phyloP scores from a whole-genome alignment of 2,329 filamentous ascomycete genomes.

The Didymella glomerata region DNA sequence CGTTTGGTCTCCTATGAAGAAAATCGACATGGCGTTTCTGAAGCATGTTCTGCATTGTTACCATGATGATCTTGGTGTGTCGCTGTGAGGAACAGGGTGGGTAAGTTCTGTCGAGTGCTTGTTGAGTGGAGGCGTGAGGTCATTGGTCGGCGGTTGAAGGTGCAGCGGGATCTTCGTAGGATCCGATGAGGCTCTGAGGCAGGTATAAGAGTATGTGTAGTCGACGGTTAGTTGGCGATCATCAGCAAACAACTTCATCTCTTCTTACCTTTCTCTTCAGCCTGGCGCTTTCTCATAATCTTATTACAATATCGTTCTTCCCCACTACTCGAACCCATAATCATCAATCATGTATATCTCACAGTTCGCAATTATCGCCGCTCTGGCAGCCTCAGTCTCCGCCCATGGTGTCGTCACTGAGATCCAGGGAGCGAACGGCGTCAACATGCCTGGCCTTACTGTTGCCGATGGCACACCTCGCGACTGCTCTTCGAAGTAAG shows the following conservation, averaged over 20 bases:
- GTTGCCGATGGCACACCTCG: constrained; percentile 73
- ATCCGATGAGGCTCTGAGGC: constrained; percentile 4
- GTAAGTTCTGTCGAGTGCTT: constrained; percentile 9
- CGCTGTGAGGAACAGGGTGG: constrained; percentile 6
- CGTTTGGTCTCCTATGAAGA: constrained; percentile 24
- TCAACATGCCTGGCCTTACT: constrained; percentile 68
- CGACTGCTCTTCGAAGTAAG: constrained; percentile 64
- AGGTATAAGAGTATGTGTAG: constrained; percentile 32
- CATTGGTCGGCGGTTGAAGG: constrained; percentile 11
- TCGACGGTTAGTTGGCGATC: constrained; percentile 17
- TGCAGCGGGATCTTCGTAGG: constrained; percentile 8
- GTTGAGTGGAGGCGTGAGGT: constrained; percentile 5
- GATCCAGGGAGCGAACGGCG: constrained; percentile 67
- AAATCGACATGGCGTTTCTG: constrained; percentile 23
- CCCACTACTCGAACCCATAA: constrained; percentile 16
- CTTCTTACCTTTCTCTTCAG: constrained; percentile 26
- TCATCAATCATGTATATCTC: constrained; percentile 40
- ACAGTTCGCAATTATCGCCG: constrained; percentile 36
- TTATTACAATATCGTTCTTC: background rate
- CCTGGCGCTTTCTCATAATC: constrained; percentile 33
- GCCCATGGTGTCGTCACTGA: constrained; percentile 67
- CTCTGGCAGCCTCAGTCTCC: constrained; percentile 55
- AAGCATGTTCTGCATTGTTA: constrained; percentile 25
- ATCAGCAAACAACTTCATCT: constrained; percentile 30
- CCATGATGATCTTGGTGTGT: constrained; percentile 19